Conservation (phyloP, 768 basidiomycete genomes). For the Boletus pseudo-olivaceus region DNA sequence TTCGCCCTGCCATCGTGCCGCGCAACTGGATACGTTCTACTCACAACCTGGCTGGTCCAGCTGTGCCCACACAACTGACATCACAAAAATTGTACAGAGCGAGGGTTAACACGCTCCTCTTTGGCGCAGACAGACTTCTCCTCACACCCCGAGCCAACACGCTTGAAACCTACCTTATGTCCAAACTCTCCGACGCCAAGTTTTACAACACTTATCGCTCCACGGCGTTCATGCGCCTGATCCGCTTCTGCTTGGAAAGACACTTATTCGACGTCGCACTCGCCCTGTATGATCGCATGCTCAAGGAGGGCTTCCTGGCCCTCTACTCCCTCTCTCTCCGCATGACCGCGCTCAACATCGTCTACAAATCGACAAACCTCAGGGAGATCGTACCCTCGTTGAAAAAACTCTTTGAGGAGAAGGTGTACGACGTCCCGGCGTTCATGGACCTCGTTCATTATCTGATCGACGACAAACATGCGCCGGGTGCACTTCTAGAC, state of each 20-base stretch:
- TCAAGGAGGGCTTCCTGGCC: conserved; percentile 36
- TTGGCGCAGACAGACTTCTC: conserved; percentile 26
- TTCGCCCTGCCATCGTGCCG: not conserved
- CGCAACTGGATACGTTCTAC: conserved; percentile 1
- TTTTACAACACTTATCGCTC: conserved; percentile 30
- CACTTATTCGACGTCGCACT: conserved; percentile 38
- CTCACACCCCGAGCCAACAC: conserved; percentile 18
- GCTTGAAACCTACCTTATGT: conserved; percentile 22
- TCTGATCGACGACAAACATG: conserved; percentile 13
- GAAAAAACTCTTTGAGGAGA: conserved; percentile 13
- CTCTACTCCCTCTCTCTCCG: conserved; percentile 38
- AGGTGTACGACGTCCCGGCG: conserved; percentile 17
- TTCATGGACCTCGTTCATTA: conserved; percentile 29
- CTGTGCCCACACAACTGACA: not conserved
- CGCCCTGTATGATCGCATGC: conserved; percentile 41
- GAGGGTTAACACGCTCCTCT: conserved; percentile 26
- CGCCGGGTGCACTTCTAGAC: conserved; percentile 17
- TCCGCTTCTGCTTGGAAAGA: conserved; percentile 40
- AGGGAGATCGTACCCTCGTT: not conserved
- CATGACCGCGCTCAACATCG: conserved; percentile 36
- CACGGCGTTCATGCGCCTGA: conserved; percentile 36
- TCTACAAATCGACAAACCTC: conserved; percentile 1
- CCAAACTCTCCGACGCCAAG: conserved; percentile 19
- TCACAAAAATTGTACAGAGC: conserved; percentile 19
- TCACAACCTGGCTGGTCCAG: not conserved